Percentiles rank a stretch among this genome's conserved stretches.
Conservation (phyloP, 1,284 basidiomycete species). For the Cystobasidiaceae sp. region DNA sequence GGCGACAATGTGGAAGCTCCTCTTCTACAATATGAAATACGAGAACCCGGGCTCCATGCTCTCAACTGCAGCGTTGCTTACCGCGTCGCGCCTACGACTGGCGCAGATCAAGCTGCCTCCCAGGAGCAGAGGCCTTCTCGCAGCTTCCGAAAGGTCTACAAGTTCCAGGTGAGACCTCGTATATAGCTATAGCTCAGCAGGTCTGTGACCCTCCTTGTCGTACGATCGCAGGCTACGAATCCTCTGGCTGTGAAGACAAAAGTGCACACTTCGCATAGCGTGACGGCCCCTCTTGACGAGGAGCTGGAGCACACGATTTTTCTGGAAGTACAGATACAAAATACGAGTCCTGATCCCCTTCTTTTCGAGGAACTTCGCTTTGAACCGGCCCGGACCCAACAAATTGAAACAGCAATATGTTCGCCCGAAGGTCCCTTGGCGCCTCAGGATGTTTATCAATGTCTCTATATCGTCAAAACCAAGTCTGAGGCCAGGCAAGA, state of each 20-base stretch:
- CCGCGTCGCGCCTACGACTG: slow-evolving; percentile 13
- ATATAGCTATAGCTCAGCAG: neutral
- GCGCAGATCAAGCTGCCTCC: neutral
- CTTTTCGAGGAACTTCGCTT: slow-evolving; percentile 39
- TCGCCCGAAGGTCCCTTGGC: slow-evolving; percentile 31
- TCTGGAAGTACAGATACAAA: slow-evolving; percentile 45
- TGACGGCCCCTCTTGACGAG: slow-evolving; percentile 32
- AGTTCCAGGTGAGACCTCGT: slow-evolving; percentile 41
- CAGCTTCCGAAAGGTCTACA: slow-evolving; percentile 42
- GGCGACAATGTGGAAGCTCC: slow-evolving; percentile 37
- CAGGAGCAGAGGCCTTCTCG: neutral
- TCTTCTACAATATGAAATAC: slow-evolving; percentile 42
- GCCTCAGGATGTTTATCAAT: slow-evolving; percentile 43
- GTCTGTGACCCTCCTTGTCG: neutral
- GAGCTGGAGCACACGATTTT: slow-evolving; percentile 37
- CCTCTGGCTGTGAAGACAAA: slow-evolving; percentile 45
- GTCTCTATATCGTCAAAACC: slow-evolving; percentile 38
- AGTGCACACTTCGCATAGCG: slow-evolving; percentile 38
- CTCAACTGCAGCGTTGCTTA: slow-evolving; percentile 45
- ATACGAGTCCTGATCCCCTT: slow-evolving; percentile 36
- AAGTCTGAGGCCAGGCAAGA: neutral
- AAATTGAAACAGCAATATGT: slow-evolving; percentile 34
- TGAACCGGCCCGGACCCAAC: slow-evolving; percentile 33
- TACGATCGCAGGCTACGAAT: slow-evolving; percentile 33
- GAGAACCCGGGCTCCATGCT: slow-evolving; percentile 43